phyloP scores from a whole-genome alignment of 345 rosid genomes.

The Eutrema yunnanense region DNA sequence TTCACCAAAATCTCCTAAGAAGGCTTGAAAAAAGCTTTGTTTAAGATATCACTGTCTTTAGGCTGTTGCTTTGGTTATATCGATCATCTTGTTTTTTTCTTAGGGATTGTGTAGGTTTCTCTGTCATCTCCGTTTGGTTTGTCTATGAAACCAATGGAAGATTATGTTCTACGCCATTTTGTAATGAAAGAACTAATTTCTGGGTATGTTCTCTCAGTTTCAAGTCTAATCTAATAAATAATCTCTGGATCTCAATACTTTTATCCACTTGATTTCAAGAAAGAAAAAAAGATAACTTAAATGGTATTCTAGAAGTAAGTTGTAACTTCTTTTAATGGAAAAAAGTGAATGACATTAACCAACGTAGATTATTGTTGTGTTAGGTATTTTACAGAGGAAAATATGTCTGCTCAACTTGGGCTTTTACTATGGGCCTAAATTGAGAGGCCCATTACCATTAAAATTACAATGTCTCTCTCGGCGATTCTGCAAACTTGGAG shows the following conservation, averaged over 20 bases:
- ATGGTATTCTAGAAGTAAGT: too few relatives aligned
- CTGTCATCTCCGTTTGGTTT: background rate
- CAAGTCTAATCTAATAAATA: background rate
- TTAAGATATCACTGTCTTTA: background rate
- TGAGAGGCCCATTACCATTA: background rate
- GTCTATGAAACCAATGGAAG: background rate
- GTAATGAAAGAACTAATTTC: constrained; percentile 8
- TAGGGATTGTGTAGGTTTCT: constrained; percentile 5
- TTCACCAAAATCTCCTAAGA: constrained; percentile 46
- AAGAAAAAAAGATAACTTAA: background rate
- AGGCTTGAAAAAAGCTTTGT: background rate
- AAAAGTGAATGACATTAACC: background rate
- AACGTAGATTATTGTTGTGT: background rate
- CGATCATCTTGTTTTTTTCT: background rate
- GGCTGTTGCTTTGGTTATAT: background rate
- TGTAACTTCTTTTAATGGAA: too few relatives aligned
- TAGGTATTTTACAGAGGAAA: background rate
- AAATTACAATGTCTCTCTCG: background rate
- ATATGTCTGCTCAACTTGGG: background rate
- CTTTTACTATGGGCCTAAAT: background rate
- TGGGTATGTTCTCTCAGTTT: background rate
- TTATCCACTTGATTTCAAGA: background rate
- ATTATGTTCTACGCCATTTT: background rate
- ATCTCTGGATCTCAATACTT: background rate
- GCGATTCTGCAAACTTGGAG: background rate